phyloP scores from a whole-genome alignment of 176 grass and related monocot species.

The Musa troglodytarum region DNA sequence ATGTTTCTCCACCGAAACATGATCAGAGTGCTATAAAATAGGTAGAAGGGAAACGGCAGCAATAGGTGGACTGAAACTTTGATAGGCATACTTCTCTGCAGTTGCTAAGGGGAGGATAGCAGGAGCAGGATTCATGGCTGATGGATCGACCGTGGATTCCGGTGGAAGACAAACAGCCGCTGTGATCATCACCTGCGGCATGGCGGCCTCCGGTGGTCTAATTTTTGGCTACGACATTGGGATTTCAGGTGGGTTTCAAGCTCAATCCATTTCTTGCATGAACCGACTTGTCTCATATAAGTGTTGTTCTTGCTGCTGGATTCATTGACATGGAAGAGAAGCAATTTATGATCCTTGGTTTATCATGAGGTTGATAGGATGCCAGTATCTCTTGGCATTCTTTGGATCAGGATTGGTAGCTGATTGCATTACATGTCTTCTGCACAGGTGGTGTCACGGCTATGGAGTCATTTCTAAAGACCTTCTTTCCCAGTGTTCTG shows the following conservation, averaged over 20 bases:
- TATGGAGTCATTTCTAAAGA: slow-evolving; percentile 55
- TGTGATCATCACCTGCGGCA: slow-evolving; percentile 49
- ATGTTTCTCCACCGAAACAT: no score
- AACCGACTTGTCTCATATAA: not conserved
- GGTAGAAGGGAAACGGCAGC: no score
- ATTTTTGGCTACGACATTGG: slow-evolving; percentile 85
- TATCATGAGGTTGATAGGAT: no score
- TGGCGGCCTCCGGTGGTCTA: slow-evolving; percentile 73
- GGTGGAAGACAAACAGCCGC: slow-evolving; percentile 45
- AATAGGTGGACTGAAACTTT: not conserved
- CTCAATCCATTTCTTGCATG: not conserved
- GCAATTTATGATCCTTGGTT: not conserved
- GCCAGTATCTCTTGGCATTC: no score
- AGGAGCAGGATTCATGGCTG: slow-evolving; percentile 27
- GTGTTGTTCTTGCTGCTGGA: no score
- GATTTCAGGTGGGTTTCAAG: slow-evolving; percentile 41
- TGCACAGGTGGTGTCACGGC: slow-evolving; percentile 37
- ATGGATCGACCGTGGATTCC: slow-evolving; percentile 28
- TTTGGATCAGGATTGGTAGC: no score
- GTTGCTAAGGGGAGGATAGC: slow-evolving; percentile 22
- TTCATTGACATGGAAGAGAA: not conserved
- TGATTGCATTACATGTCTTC: not conserved
- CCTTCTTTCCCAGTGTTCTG: slow-evolving; percentile 59
- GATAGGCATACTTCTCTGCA: not conserved
- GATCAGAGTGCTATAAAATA: no score